Base-by-base conservation (phyloP, 1,139 yeast species). In the Kodamaea derodonti region DNA sequence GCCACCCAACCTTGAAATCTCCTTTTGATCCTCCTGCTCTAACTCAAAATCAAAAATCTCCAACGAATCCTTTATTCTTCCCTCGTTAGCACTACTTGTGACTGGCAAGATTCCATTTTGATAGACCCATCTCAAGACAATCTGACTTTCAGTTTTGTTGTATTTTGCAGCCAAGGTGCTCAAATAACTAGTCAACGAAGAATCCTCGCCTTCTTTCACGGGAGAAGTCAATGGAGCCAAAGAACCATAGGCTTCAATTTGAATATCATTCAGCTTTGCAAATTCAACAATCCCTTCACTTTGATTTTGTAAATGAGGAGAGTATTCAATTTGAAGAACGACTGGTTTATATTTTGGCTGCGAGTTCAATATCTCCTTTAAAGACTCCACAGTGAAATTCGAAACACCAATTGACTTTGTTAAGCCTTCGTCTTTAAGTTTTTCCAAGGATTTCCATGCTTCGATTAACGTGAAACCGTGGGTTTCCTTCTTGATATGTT, bases 281-380 rank as follows among this genome's bases (percentile, higher is more conserved):
- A 63, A 83, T 16, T 77, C 72, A 32, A 74, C 75, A 44, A 84
- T 72, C 1, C 79, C 86, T 1, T 84, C 83, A 11, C 84, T 69
- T 54, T 82, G 88, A 49, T 80, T 67, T 49, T 79, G 87, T 46
- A 82, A 68, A 51, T 78, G 78, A 2, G 88, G 78, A 52, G 69
- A 72, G 58, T 61, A 80, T 54, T 84, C 92, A 46, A 83, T 78
- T 56, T 84, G 92, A 55, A 80, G 75, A 25, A 80, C 79, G 28
- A 67, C 76, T 1, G 90, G 90, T 46, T 66, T 66, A 43, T 69
- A 52, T 31, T 56, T 59, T 30, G 77, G 71, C 32, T 59, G 45
- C 15, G 49, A 47, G 32, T 60, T 57, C 36, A 70, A 48, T 16
- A 80, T 51, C 29, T 56, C 55, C 43, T 80, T 62, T 40, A 84